phyloP scores from a whole-genome alignment of 2,329 filamentous ascomycete genomes.

The Aspergillus jensenii region DNA sequence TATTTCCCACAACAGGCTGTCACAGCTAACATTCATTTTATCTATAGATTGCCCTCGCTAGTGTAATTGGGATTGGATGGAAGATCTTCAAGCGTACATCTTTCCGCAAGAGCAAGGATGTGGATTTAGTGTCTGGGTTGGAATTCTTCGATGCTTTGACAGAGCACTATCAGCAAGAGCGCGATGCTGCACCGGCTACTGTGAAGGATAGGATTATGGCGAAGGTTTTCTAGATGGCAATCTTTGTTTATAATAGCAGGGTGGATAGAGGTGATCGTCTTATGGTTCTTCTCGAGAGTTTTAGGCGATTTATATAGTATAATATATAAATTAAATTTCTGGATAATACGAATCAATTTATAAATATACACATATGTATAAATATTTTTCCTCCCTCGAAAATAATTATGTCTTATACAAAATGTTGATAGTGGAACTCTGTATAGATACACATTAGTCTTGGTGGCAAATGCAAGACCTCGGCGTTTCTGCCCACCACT shows the following conservation, averaged over 20 bases:
- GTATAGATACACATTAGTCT: too few relatives aligned
- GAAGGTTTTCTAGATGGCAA: neutral
- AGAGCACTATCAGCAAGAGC: neutral
- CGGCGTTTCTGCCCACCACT: neutral
- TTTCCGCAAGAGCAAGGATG: slow-evolving; percentile 1
- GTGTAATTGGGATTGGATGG: slow-evolving; percentile 2
- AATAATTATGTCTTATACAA: neutral
- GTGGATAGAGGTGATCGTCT: too few relatives aligned
- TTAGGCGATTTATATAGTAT: too few relatives aligned
- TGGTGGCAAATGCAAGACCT: too few relatives aligned
- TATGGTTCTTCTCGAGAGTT: too few relatives aligned
- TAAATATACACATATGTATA: too few relatives aligned
- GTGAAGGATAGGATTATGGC: slow-evolving; percentile 1
- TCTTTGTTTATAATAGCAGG: neutral
- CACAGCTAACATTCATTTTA: neutral
- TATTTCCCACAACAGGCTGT: neutral
- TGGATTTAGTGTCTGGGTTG: neutral
- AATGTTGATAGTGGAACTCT: too few relatives aligned
- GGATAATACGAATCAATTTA: too few relatives aligned
- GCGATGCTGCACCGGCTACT: neutral
- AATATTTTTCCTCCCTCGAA: too few relatives aligned
- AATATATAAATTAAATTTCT: too few relatives aligned
- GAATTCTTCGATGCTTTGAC: neutral
- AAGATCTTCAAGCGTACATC: slow-evolving; percentile 1
- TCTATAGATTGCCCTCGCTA: slow-evolving; percentile 2